phyloP scores from a whole-genome alignment of 2,329 filamentous ascomycete species.

The Gaeumannomyces sp. region DNA sequence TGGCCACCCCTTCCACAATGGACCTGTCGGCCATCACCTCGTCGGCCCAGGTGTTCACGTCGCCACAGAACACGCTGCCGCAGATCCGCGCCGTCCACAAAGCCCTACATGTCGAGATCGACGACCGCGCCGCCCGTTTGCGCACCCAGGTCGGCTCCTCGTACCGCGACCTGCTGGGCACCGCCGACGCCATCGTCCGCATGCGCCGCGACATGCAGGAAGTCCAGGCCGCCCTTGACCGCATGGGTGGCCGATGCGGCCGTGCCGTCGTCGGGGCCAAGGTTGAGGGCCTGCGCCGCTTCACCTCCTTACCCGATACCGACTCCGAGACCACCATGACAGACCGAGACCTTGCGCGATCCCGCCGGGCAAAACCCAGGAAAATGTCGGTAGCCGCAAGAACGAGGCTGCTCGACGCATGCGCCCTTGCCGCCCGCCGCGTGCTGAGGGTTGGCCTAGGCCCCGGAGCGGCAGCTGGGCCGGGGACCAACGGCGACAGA shows the following conservation, averaged over 20 bases:
- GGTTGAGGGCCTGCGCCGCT: conserved; percentile 46
- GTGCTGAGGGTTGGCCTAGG: conserved; percentile 38
- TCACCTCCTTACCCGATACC: conserved; percentile 27
- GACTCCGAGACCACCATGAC: conserved; percentile 10
- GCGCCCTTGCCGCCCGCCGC: conserved; percentile 41
- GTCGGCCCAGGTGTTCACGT: conserved; percentile 47
- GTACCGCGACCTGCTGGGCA: conserved; percentile 86
- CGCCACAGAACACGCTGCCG: conserved; percentile 48
- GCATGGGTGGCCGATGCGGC: conserved; percentile 73
- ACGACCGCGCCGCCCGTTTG: conserved; percentile 56
- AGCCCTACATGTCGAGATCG: conserved; percentile 50
- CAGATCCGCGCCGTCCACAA: conserved; percentile 60
- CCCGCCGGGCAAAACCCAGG: conserved; percentile 5
- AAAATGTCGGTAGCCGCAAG: conserved; percentile 29
- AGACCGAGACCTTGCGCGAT: conserved; percentile 7
- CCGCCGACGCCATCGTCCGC: conserved; percentile 85
- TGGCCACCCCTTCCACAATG: conserved; percentile 34
- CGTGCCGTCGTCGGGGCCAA: conserved; percentile 61
- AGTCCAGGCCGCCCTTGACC: conserved; percentile 64
- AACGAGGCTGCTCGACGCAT: conserved; percentile 45
- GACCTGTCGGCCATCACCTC: conserved; percentile 43
- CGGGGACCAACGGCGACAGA: conserved; percentile 35
- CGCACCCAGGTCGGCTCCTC: conserved; percentile 59
- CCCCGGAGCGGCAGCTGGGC: conserved; percentile 17
- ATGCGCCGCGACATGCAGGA: conserved; percentile 76